phyloP scores from a whole-genome alignment of 2,329 filamentous ascomycete genomes.

The Pseudogymnoascus sp. region DNA sequence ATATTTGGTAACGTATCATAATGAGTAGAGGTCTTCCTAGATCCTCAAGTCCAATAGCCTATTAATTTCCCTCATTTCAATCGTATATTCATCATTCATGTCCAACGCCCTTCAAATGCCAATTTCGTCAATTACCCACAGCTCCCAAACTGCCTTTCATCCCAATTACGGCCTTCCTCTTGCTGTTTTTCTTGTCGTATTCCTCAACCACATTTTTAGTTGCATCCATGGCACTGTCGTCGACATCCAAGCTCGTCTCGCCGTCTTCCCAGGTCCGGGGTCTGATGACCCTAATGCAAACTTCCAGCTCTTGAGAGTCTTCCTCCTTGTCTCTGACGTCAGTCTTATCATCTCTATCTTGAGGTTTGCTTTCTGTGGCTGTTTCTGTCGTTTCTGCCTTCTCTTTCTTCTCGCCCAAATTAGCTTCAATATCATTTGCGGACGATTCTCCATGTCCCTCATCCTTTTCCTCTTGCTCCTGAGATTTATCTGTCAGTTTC shows the following conservation, averaged over 20 bases:
- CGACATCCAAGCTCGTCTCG: slow-evolving; percentile 33
- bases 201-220: slow-evolving; percentile 25
- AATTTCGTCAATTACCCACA: not conserved
- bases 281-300: slow-evolving; percentile 21
- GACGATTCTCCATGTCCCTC: not conserved
- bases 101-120: not conserved
- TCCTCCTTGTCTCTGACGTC: slow-evolving; percentile 21
- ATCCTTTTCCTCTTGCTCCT: slow-evolving; percentile 19
- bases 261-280: slow-evolving; percentile 19
- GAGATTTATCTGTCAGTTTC: slow-evolving; percentile 14
- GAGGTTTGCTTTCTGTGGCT: not conserved
- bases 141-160: slow-evolving; percentile 7
- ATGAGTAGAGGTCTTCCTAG: not conserved
- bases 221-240: slow-evolving; percentile 39
- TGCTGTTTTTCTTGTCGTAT: not conserved
- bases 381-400: not conserved
- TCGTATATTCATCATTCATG: not conserved
- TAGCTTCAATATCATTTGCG: not conserved
- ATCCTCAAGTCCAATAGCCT: not conserved
- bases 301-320: slow-evolving; percentile 22
- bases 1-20: not conserved
- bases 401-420: not conserved
- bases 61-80: not conserved
- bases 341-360: not conserved
- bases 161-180: not conserved